Evolutionary conservation across 2,329 filamentous ascomycete genomes (phyloP).

Genomic region (Cercospora beticola): DNA sequence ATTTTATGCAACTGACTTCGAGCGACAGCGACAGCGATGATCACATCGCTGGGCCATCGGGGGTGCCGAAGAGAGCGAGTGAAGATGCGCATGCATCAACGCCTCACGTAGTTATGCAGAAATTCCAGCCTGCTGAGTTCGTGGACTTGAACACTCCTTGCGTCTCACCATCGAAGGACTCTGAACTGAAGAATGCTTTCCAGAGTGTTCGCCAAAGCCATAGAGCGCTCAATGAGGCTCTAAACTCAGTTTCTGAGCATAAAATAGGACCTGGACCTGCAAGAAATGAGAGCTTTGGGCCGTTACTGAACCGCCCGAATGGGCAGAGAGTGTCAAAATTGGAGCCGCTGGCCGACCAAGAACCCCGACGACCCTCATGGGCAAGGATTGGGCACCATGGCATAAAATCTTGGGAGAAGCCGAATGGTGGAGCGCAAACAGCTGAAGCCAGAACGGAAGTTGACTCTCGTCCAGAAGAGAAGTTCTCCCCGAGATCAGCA

Average conservation of each 20-base stretch:
- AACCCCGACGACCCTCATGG: constrained; percentile 5
- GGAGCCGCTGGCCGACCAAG: not conserved
- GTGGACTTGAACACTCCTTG: not conserved
- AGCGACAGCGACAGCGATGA: not conserved
- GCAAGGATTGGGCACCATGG: constrained; percentile 8
- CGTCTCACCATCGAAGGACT: not conserved
- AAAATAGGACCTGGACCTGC: not conserved
- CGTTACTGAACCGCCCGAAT: not conserved
- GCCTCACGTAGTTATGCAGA: not conserved
- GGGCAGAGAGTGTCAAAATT: not conserved
- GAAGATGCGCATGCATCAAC: not conserved
- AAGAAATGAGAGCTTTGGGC: not conserved
- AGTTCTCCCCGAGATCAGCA: not conserved
- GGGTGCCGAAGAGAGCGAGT: not conserved
- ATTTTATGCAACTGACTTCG: constrained; percentile 10
- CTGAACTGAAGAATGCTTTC: not conserved
- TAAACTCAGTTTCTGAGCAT: not conserved
- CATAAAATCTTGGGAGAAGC: constrained; percentile 1
- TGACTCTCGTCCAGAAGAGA: not conserved
- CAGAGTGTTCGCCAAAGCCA: not conserved
- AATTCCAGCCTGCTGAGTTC: not conserved
- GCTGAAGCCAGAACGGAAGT: not conserved
- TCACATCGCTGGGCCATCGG: not conserved
- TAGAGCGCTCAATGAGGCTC: not conserved
- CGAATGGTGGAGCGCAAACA: not conserved